Conservation (phyloP, 108 stramenopile genomes). For the Nannochloropsis granulata region DNA sequence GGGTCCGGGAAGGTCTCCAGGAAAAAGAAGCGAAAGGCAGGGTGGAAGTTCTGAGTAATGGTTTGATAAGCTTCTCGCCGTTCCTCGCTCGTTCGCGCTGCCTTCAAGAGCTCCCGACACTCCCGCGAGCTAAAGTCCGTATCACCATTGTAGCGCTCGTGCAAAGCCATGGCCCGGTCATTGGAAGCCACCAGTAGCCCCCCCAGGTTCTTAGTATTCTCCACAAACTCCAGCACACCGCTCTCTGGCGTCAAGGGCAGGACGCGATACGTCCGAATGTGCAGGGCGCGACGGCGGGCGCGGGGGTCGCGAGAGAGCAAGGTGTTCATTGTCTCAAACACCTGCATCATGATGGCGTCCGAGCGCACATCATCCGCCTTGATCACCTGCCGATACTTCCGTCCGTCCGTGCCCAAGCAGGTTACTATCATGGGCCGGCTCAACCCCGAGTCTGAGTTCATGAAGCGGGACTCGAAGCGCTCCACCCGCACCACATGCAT, state of each 20-base stretch:
- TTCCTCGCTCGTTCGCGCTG: conserved; percentile 24
- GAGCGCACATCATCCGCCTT: conserved; percentile 78
- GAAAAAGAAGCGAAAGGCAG: conserved; percentile 88
- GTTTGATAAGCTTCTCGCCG: conserved; percentile 32
- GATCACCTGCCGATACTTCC: conserved; percentile 29
- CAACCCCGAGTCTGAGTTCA: neutral
- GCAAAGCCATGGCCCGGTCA: neutral
- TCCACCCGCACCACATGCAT: neutral
- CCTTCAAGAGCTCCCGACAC: neutral
- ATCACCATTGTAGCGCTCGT: neutral
- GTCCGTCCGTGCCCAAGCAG: conserved; percentile 9
- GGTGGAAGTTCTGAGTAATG: conserved; percentile 60
- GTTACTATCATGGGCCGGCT: conserved; percentile 31
- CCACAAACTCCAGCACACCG: conserved; percentile 92
- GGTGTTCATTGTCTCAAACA: conserved; percentile 71
- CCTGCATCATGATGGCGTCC: conserved; percentile 95
- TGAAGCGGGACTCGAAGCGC: neutral
- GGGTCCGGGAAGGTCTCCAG: conserved; percentile 71
- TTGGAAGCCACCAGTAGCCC: neutral
- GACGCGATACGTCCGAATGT: conserved; percentile 65
- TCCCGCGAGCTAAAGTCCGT: neutral
- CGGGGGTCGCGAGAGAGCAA: conserved; percentile 41
- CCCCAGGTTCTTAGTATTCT: conserved; percentile 59
- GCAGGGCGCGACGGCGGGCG: conserved; percentile 25
- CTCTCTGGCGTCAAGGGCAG: conserved; percentile 66